Base-by-base conservation (phyloP, 163 green algal genomes). In the Scenedesmus sp. region DNA sequence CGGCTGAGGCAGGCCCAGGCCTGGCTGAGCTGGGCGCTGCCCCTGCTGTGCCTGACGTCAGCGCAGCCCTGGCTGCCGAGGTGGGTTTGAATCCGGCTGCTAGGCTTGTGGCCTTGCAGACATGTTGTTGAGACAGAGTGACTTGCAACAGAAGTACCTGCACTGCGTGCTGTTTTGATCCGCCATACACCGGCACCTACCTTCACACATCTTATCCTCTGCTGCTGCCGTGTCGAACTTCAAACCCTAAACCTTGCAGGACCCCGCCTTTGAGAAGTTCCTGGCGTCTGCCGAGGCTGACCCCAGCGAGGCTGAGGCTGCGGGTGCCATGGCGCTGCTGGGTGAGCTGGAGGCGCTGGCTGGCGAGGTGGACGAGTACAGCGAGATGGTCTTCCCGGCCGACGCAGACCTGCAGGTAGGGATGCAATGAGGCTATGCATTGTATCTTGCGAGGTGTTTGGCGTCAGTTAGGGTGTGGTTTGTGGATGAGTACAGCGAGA, bases 401-500 rank as follows among this genome's bases (percentile, higher is more conserved):
- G 85, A 84, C 3, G 62, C 26, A 55, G 85, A 91, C 90, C 85
- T 93, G 90, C 57, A 86, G 77, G 88, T 92, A 60, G 79, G 79
- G 26, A 15, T 67, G 54, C 52, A 87, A 70, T 5, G 4, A 2
- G 55, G 74, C n/a, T 57, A 70, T 70, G 62, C 13, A 15, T 70
- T 70, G 62, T 70, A 15, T 70, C 62, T 70, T 12, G 10, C 62
- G 10, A 15, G 10, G 12, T 70, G 62, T 70, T 54, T 46, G 52
- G 73, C 2, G 23, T 82, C 3, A 54, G 73, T 82, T 15, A 23
- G 26, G 74, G 74, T 5, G 74, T 15, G 74, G 34, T 46, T 46
- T 46, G 85, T 88, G 77, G 77, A 84, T 26, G 90, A 93, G 73
- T 93, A 89, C 90, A 91, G 81, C 60, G 87, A 91, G 76, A 18